phyloP scores from a whole-genome alignment of 352 stramenopile species.

The Stephanocyclus meneghinianus region DNA sequence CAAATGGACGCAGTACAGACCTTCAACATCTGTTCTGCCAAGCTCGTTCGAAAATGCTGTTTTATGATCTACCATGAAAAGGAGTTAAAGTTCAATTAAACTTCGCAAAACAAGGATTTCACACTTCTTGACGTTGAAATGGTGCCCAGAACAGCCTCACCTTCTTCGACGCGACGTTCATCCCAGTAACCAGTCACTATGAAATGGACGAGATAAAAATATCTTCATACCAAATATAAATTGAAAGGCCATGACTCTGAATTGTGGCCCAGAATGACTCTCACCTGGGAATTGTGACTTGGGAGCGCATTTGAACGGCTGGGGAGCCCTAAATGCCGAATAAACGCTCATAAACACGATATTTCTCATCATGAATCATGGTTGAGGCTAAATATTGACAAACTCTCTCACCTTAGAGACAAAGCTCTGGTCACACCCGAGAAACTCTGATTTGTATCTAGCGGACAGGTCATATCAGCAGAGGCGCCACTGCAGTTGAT shows the following conservation, averaged over 20 bases:
- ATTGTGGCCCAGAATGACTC: not conserved
- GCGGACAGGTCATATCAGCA: conserved; percentile 29
- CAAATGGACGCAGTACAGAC: conserved; percentile 5
- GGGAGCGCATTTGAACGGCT: conserved; percentile 38
- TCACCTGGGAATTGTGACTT: conserved; percentile 28
- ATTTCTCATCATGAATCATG: no score
- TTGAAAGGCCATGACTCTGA: not conserved
- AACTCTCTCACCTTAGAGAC: conserved; percentile 13
- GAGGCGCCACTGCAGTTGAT: conserved; percentile 17
- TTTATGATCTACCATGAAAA: not conserved
- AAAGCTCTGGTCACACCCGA: conserved; percentile 25
- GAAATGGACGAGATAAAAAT: not conserved
- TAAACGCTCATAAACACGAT: not conserved
- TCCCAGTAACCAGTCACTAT: conserved; percentile 29
- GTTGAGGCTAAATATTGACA: no score
- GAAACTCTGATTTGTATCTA: conserved; percentile 27
- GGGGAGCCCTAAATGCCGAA: conserved; percentile 29
- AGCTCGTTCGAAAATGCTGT: conserved; percentile 28
- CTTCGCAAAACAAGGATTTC: not conserved
- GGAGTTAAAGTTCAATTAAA: not conserved
- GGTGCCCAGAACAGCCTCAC: not conserved
- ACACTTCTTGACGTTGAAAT: conserved; percentile 3
- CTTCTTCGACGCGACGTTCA: conserved; percentile 21
- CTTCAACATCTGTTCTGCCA: conserved; percentile 27
- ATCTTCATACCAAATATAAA: not conserved